Percentiles rank a stretch among this genome's conserved stretches.
phyloP scores from a whole-genome alignment of 139 green algal species.

The Mychonastes homosphaera region DNA sequence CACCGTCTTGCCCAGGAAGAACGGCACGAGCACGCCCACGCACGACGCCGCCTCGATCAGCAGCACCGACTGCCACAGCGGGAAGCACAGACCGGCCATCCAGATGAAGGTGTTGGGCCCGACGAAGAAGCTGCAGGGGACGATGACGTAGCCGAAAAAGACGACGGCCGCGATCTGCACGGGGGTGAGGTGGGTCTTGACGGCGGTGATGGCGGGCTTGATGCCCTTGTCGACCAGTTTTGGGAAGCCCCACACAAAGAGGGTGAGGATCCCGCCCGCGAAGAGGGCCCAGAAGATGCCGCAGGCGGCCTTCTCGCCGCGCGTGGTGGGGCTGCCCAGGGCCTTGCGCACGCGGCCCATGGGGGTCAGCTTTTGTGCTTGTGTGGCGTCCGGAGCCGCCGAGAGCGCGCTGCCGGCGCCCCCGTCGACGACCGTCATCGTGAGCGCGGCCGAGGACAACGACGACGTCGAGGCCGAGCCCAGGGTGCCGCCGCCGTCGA shows the following conservation, averaged over 20 bases:
- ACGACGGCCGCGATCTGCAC: conserved; percentile 7
- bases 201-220: conserved; percentile 2
- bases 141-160: conserved; percentile 2
- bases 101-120: conserved; percentile 10
- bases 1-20: neutral
- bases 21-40: conserved; percentile 7
- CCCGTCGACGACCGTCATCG: no score
- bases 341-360: no score
- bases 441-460: no score
- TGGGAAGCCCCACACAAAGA: neutral
- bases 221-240: conserved; percentile 2
- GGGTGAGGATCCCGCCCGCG: neutral
- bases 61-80: neutral
- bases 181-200: neutral
- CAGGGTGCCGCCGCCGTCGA: no score
- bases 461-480: no score
- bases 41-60: conserved; percentile 3
- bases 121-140: conserved; percentile 9
- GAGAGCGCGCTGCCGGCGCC: no score
- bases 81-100: conserved; percentile 12
- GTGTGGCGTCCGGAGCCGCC: neutral
- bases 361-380: neutral
- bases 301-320: neutral
- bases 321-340: no score
- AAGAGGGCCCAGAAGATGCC: neutral